Evolutionary conservation across 345 rosid species (phyloP), one percentile per base, ranked within the genome.

Genomic region (Linum trigynum): DNA sequence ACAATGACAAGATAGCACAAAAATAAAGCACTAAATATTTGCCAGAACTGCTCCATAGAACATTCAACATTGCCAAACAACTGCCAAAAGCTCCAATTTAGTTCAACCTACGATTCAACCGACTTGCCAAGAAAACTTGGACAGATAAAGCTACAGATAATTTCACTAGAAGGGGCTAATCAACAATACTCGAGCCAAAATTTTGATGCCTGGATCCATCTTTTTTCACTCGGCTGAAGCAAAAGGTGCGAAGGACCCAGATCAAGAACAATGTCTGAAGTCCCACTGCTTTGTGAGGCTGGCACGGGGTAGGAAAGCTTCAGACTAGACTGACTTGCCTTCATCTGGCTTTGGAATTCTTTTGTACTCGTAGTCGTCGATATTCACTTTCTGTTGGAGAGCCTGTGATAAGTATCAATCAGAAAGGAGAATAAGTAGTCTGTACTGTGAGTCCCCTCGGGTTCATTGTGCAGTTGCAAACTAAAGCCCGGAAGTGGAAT

Each of bases 321-420:
- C 35, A 77, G 78, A 67, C 58, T 66, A 23, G 1, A 23, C 32
- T 58, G 77, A 84, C 57, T 77, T 78, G 75, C 82, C 80, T 68
- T 92, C 96, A 77, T 69, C 83, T 35, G 80, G 89, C 83, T 70
- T 82, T 9, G 97, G 98, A 74, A 90, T 88, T 77, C 70, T 86
- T 80, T 85, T 85, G 83, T 94, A 85, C 81, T 90, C 96, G 3
- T 82, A 90, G 40, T 83, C 50, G 80, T 86, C 80, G 67, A 83
- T 94, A 76, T 90, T 86, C 60, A 94, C 81, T 80, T 94, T 90
- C 74, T 57, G 81, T 74, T 85, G 83, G 78, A 88, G 81, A 69
- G 91, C 88, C 96, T 94, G 76, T 5, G 23, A 23, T 59, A 45
- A 48, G 45, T 37, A 72, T 40, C 4, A 48, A 15, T 9, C 3